Evolutionary conservation across 2,329 filamentous ascomycete species (phyloP).

Genomic region (Canariomyces notabilis): DNA sequence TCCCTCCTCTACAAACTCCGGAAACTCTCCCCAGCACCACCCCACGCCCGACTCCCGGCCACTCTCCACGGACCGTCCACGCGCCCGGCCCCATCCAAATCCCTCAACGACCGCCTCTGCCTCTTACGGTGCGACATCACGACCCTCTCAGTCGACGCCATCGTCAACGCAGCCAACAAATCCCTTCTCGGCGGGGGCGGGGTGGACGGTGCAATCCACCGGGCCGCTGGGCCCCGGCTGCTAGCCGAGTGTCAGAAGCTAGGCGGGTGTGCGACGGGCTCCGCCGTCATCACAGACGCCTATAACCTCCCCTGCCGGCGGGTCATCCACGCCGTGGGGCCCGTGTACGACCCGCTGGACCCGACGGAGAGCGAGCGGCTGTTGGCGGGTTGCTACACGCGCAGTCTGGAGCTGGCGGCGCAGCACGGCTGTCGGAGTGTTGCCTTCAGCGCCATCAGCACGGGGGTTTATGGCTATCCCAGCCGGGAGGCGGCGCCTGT

Average conservation of each 20-base stretch:
- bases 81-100: conserved; percentile 36
- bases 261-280: conserved; percentile 68
- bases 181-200: conserved; percentile 81
- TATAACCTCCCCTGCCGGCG: conserved; percentile 70
- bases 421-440: conserved; percentile 62
- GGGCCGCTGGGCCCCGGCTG: conserved; percentile 67
- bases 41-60: conserved; percentile 13
- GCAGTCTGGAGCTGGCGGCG: conserved; percentile 67
- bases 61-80: conserved; percentile 23
- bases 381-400: conserved; percentile 61
- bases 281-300: conserved; percentile 75
- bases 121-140: conserved; percentile 78
- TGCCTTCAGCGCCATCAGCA: conserved; percentile 81
- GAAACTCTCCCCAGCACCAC: conserved; percentile 36
- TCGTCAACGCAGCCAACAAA: conserved; percentile 88
- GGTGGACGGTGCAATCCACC: conserved; percentile 83
- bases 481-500: conserved; percentile 65
- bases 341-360: conserved; percentile 56
- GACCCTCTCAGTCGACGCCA: conserved; percentile 67
- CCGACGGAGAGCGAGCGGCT: conserved; percentile 42
- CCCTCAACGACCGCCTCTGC: conserved; percentile 65
- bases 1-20: conserved; percentile 57
- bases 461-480: conserved; percentile 86
- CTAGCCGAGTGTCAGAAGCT: conserved; percentile 66
- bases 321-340: conserved; percentile 88